Evolutionary conservation across 2,329 filamentous ascomycete genomes (phyloP).

Genomic region (Epichloe sylvatica): DNA sequence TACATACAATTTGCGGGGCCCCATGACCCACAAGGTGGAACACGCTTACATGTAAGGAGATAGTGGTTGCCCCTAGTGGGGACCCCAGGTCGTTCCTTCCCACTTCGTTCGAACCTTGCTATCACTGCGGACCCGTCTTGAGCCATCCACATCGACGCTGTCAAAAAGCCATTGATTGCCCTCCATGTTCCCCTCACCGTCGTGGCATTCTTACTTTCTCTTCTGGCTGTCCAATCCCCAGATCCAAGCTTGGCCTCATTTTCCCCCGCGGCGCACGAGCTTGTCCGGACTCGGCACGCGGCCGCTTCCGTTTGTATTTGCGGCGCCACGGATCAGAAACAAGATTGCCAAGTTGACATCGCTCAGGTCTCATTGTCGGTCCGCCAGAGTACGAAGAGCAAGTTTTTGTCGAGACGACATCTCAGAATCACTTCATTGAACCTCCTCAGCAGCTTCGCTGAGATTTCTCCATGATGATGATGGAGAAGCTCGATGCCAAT

Average conservation of each 20-base stretch:
- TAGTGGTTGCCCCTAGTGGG: neutral
- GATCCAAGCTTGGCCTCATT: neutral
- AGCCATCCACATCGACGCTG: neutral
- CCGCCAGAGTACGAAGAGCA: neutral
- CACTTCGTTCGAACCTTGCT: neutral
- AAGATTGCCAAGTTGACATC: neutral
- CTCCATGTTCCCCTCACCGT: neutral
- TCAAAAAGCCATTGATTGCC: neutral
- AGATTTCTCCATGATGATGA: neutral
- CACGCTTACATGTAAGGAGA: no score
- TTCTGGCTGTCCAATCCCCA: neutral
- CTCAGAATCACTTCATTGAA: neutral
- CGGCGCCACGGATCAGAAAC: neutral
- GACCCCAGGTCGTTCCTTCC: neutral
- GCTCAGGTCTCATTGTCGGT: neutral
- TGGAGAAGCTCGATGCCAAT: constrained; percentile 10
- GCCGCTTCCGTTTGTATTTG: neutral
- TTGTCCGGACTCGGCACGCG: neutral
- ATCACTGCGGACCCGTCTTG: neutral
- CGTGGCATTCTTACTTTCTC: neutral
- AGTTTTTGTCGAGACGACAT: neutral
- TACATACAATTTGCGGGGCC: no score
- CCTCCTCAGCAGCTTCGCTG: neutral
- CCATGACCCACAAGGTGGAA: no score
- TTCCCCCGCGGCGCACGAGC: neutral